Evolutionary conservation across 805 yeast species (phyloP), one percentile per base, ranked within the genome.

Genomic region (Lipomyces yamadae): DNA sequence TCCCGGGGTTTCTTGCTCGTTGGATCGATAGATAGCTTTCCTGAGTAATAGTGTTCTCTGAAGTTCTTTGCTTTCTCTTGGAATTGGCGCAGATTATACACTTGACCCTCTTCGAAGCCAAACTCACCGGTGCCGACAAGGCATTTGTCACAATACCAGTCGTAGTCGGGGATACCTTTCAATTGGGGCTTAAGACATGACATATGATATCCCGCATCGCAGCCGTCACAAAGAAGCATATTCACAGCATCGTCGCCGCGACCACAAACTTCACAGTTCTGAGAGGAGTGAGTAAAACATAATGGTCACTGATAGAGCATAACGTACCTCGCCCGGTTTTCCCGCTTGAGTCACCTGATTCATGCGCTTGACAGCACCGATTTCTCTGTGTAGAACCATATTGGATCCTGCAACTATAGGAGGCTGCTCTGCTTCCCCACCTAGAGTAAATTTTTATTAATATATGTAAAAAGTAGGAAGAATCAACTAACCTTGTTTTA

Each of bases 41-140:
- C 55, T 4, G 65, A 29, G 34, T 60, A 52, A 70, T 84, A 80
- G 8, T 76, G 68, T 8, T 80, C 78, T 60, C 79, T 82, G 72
- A 87, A 87, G 32, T 82, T 78, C 42, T 78, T 76, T 69, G 91
- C 88, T 67, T 84, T 79, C 3, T 82, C 76, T 69, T 84, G 82
- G 76, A 92, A 93, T 64, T 88, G 87, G 0, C 79, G 76, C 15
- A 91, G 77, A 0, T 88, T 80, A 74, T 88, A 88, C 55, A 80
- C 78, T 24, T 80, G 75, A 0, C 87, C 84, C 70, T 90, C 95
- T 70, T 89, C 93, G 76, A 94, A 93, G 0, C 96, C 97, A 74
- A 91, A 93, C 70, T 87, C 92, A 0, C 95, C 94, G 53, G 91
- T 88, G 0, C 97, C 97, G 13, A 89, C 81, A n/a, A 93, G 79